Evolutionary conservation across 2,329 filamentous ascomycete species (phyloP).

Genomic region (Colletotrichum gigasporum): DNA sequence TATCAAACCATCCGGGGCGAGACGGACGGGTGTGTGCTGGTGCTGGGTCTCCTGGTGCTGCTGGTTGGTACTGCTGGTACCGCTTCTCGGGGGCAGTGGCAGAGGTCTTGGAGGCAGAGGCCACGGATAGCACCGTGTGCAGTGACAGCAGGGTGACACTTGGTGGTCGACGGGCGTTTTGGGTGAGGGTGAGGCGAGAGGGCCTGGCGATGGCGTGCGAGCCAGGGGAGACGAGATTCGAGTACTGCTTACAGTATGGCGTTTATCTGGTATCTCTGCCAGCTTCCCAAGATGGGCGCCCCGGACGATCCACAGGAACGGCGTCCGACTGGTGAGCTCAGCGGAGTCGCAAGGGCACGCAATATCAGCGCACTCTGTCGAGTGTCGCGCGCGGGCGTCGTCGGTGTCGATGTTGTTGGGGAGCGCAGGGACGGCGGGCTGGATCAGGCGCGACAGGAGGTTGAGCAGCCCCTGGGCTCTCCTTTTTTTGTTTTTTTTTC

Average conservation of each 20-base stretch:
- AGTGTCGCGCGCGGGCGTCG: constrained; percentile 10
- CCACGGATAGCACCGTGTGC: not conserved
- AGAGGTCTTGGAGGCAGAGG: not conserved
- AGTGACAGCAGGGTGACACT: constrained; percentile 22
- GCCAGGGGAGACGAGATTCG: constrained; percentile 27
- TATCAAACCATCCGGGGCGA: constrained; percentile 28
- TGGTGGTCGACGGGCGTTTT: constrained; percentile 11
- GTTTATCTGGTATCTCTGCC: not conserved
- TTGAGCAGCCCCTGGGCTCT: constrained; percentile 21
- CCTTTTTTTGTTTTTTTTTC: constrained; percentile 5
- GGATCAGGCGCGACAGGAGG: constrained; percentile 24
- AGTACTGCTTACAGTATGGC: constrained; percentile 8
- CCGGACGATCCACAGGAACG: constrained; percentile 28
- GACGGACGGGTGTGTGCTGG: not conserved
- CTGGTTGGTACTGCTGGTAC: too few relatives aligned
- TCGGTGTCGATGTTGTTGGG: constrained; percentile 1
- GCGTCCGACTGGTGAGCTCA: constrained; percentile 22
- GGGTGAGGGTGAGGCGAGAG: constrained; percentile 29
- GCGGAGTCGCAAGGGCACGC: constrained; percentile 18
- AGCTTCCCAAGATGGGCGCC: constrained; percentile 21
- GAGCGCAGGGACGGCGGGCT: not conserved
- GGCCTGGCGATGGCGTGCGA: constrained; percentile 32
- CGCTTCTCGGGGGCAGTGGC: not conserved
- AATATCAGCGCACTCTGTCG: constrained; percentile 10
- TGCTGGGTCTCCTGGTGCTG: not conserved